A percentile compares a stretch with the other conserved stretches of the same genome.
Evolutionary conservation across 495 filamentous ascomycete genomes (phyloP).

Genomic region (Cenococcum geophilum): DNA sequence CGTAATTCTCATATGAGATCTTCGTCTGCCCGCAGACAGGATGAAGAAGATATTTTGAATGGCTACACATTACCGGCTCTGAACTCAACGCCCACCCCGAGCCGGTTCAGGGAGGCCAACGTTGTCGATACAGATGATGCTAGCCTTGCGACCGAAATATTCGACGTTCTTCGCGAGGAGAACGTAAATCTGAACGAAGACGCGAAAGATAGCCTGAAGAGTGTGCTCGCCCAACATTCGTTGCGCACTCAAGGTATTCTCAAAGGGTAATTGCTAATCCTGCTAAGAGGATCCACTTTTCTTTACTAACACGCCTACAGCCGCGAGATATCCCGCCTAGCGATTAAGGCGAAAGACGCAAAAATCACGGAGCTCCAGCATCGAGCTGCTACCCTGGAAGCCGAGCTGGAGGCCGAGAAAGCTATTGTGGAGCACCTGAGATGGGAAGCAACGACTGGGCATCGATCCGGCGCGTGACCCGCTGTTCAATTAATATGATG

Average conservation of each 20-base stretch:
- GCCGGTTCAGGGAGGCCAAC: constrained; percentile 37
- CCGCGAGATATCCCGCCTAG: constrained; percentile 55
- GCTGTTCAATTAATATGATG: background rate
- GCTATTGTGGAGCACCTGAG: constrained; percentile 28
- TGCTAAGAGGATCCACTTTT: background rate
- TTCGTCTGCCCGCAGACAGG: background rate
- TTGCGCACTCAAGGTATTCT: constrained; percentile 34
- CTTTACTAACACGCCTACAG: constrained; percentile 1
- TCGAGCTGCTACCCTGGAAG: constrained; percentile 46
- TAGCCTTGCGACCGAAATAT: constrained; percentile 46
- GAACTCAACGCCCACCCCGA: constrained; percentile 48
- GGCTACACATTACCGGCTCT: constrained; percentile 26
- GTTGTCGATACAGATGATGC: constrained; percentile 30
- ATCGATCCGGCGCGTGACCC: constrained; percentile 5
- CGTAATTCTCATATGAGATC: constrained; percentile 16
- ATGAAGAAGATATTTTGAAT: background rate
- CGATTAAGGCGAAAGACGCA: constrained; percentile 56
- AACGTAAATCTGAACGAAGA: constrained; percentile 42
- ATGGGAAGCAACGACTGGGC: constrained; percentile 15
- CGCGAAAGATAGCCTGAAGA: background rate
- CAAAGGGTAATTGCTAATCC: constrained; percentile 4
- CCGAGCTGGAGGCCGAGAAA: constrained; percentile 48
- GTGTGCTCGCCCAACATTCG: constrained; percentile 53
- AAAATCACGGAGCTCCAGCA: constrained; percentile 49
- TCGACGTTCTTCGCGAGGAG: constrained; percentile 47